Base-by-base conservation (phyloP, 2,329 filamentous ascomycete genomes). In the Metarhizium robertsii region DNA sequence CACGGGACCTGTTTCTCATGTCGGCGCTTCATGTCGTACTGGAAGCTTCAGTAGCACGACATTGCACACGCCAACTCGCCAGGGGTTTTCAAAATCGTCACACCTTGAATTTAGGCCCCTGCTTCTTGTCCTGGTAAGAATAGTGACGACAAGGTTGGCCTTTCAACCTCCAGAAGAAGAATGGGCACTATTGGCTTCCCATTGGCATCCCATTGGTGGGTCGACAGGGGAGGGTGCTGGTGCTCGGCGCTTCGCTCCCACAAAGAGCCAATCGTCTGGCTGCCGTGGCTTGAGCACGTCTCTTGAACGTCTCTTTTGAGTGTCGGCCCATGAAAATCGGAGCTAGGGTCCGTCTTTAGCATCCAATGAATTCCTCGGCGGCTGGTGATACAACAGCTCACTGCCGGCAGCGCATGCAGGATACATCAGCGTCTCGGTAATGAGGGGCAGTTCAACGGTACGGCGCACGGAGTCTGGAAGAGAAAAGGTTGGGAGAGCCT, bases 241-340 rank as follows among this genome's bases (percentile, higher is more conserved):
- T 53, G 59, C 59, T 62, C 60, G 60, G 67, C 67, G 67, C 66
- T 68, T 68, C 64, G 61, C 61, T 53, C 50, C 51, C 20, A 43
- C 45, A 20, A 46, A 51, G 53, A 57, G 51, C 67, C 67, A 69
- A 69, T 68, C 66, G 67, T 46, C 20, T 50, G 50, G 18, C 20
- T 18, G 53, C 53, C 25, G 30, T 36, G 11, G 20, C 49, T 20
- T 25, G 40, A 36, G 34, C 50, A 55, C 45, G 42, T 47, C 54
- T 53, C 13, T 40, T 52, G 25, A 42, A 55, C 32, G 40, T 46
- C 54, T 52, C 14, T 55, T 55, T 48, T 34, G 6, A 52, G 50
- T 55, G 54, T 53, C 43, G 43, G 40, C 20, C 50, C 36, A 47
- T 29, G 20, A 34, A 36, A 20, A n/a, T 38, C n/a, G 34, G 30